phyloP scores from a whole-genome alignment of 2,329 filamentous ascomycete species.

The Pezicula radicicola region DNA sequence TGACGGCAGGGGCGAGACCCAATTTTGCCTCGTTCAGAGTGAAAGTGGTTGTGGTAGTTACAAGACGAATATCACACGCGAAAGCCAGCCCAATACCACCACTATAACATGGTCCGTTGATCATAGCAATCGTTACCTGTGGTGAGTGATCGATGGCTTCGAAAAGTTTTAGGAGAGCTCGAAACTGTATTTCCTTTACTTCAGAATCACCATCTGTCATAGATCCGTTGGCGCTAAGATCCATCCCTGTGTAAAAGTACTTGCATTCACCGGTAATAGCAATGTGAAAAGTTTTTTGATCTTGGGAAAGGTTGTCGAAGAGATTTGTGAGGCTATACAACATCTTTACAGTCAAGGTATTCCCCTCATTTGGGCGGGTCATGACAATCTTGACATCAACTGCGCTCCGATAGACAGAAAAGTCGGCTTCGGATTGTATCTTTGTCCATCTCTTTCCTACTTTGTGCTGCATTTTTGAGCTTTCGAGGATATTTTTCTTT shows the following conservation, averaged over 20 bases:
- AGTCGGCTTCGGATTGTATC: too few species aligned
- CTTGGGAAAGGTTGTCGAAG: slow-evolving; percentile 23
- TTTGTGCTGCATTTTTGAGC: slow-evolving; percentile 8
- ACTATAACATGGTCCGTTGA: slow-evolving; percentile 39
- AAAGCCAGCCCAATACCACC: slow-evolving; percentile 40
- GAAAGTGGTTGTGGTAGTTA: slow-evolving; percentile 10
- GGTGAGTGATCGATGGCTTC: slow-evolving; percentile 33
- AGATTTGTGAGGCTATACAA: slow-evolving; percentile 27
- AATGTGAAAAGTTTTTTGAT: slow-evolving; percentile 28
- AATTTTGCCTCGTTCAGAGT: slow-evolving; percentile 38
- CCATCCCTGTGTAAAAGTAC: slow-evolving; percentile 39
- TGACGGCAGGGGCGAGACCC: slow-evolving; percentile 32
- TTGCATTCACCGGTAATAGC: slow-evolving; percentile 31
- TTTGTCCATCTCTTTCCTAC: background rate
- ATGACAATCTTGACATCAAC: slow-evolving; percentile 22
- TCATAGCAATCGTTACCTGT: slow-evolving; percentile 36
- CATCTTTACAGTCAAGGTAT: slow-evolving; percentile 34
- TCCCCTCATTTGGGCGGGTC: slow-evolving; percentile 34
- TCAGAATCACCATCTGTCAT: too few species aligned
- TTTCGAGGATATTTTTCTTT: too few species aligned
- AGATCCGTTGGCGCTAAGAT: slow-evolving; percentile 16
- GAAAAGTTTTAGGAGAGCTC: slow-evolving; percentile 26
- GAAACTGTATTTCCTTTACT: slow-evolving; percentile 8
- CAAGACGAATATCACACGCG: slow-evolving; percentile 35
- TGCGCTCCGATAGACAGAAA: too few species aligned